A percentile compares a stretch with the other conserved stretches of the same genome.
Evolutionary conservation across 192 early-diverging fungal species (phyloP).

Genomic region (Paraglomus brasilianum): DNA sequence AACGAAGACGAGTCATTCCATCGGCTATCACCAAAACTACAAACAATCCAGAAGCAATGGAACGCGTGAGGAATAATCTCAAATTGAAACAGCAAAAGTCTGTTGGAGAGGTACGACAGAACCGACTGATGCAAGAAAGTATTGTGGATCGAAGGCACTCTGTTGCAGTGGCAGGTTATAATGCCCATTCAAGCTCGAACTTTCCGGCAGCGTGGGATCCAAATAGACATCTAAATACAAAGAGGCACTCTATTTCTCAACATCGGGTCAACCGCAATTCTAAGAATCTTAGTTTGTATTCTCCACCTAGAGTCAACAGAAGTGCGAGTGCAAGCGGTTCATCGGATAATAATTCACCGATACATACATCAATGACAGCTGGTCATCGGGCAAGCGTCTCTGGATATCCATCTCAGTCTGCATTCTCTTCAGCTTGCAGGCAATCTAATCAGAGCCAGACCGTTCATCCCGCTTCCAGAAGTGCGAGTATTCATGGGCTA

Average conservation of each 20-base stretch:
- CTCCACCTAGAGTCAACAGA: slow-evolving; percentile 8
- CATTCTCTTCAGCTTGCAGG: slow-evolving; percentile 17
- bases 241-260: not conserved
- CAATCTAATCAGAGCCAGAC: slow-evolving; percentile 1
- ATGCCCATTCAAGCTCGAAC: not conserved
- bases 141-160: slow-evolving; percentile 20
- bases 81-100: slow-evolving; percentile 63
- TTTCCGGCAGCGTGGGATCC: not conserved
- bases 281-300: slow-evolving; percentile 29
- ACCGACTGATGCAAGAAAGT: slow-evolving; percentile 31
- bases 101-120: slow-evolving; percentile 57
- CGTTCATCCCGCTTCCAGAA: slow-evolving; percentile 23
- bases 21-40: slow-evolving; percentile 19
- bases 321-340: not conserved
- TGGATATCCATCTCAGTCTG: slow-evolving; percentile 5
- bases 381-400: not conserved
- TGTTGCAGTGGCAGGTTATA: not conserved
- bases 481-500: slow-evolving; percentile 28
- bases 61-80: slow-evolving; percentile 51
- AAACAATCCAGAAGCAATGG: slow-evolving; percentile 48
- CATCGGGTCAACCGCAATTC: slow-evolving; percentile 19
- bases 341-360: not conserved
- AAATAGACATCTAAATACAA: not conserved
- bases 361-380: slow-evolving; percentile 3
- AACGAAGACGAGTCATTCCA: slow-evolving; percentile 22